A percentile compares a stretch with the other conserved stretches of the same genome.
Conservation (phyloP, 2,329 filamentous ascomycete species). For the Ophiocordyceps sinensis region DNA sequence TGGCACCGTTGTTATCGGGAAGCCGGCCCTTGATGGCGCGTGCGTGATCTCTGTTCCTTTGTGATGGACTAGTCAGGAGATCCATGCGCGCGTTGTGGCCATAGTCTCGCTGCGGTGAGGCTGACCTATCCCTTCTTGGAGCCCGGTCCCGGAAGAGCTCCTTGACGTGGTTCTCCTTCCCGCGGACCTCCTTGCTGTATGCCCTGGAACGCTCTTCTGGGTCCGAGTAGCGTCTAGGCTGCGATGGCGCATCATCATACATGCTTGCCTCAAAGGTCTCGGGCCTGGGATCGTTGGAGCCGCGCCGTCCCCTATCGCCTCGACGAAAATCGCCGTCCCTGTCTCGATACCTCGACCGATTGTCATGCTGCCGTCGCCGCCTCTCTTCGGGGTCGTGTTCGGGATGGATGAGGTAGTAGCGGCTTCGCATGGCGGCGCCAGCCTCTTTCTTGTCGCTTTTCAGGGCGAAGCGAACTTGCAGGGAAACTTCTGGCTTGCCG, state of each 20-base stretch:
- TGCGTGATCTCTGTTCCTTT: constrained; percentile 20
- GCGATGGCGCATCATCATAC: constrained; percentile 53
- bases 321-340: constrained; percentile 25
- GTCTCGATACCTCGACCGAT: constrained; percentile 49
- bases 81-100: constrained; percentile 27
- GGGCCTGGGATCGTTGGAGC: constrained; percentile 30
- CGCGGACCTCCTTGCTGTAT: constrained; percentile 12
- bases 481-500: constrained; percentile 49
- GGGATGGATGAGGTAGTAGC: constrained; percentile 86
- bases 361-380: constrained; percentile 39
- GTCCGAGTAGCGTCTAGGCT: constrained; percentile 11
- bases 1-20: constrained; percentile 14
- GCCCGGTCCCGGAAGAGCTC: constrained; percentile 46
- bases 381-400: constrained; percentile 73
- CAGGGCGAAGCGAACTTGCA: constrained; percentile 63
- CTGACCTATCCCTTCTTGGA: constrained; percentile 30
- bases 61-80: constrained; percentile 13
- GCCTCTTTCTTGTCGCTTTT: constrained; percentile 64
- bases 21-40: constrained; percentile 19
- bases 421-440: constrained; percentile 66
- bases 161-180: constrained; percentile 36
- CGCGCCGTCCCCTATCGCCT: constrained; percentile 19
- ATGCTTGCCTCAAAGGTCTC: constrained; percentile 58
- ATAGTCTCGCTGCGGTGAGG: constrained; percentile 31
- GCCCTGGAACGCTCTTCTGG: constrained; percentile 14